Conservation (phyloP, 1,284 basidiomycete species). For the Leucoagaricus sp. region DNA sequence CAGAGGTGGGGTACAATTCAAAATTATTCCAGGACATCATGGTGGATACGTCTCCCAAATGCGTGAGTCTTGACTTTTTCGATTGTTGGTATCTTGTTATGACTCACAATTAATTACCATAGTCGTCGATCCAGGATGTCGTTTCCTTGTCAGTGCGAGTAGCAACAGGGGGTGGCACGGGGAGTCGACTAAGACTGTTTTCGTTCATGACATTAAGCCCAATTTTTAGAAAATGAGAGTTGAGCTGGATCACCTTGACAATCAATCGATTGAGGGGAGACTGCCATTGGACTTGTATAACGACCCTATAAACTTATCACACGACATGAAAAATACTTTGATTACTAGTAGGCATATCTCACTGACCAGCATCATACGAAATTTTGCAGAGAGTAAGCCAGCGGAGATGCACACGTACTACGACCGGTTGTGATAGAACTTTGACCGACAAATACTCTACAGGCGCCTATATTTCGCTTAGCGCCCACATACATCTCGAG, state of each 20-base stretch:
- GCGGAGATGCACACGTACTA: too few relatives aligned
- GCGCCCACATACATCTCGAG: too few relatives aligned
- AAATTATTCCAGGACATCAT: conserved; percentile 96
- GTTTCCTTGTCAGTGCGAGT: conserved; percentile 89
- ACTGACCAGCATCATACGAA: too few relatives aligned
- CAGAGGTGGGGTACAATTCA: conserved; percentile 80
- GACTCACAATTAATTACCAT: not conserved
- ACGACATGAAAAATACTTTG: too few relatives aligned
- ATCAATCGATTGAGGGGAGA: not conserved
- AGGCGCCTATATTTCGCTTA: too few relatives aligned
- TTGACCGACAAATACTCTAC: too few relatives aligned
- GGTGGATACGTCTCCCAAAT: conserved; percentile 92
- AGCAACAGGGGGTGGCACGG: conserved; percentile 96
- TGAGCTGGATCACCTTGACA: too few relatives aligned
- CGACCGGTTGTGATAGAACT: too few relatives aligned
- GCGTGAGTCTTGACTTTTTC: conserved; percentile 51
- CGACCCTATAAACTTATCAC: too few relatives aligned
- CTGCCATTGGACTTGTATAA: too few relatives aligned
- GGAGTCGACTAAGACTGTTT: conserved; percentile 84
- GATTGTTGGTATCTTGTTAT: not conserved
- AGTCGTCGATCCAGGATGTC: conserved; percentile 87
- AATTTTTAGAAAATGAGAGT: conserved; percentile 34
- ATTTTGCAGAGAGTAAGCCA: too few relatives aligned
- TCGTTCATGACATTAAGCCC: conserved; percentile 84
- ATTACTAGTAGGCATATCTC: too few relatives aligned